Percentiles rank a stretch among this genome's conserved stretches.
phyloP scores from a whole-genome alignment of 176 grass and related monocot species.

The Leersia perrieri region DNA sequence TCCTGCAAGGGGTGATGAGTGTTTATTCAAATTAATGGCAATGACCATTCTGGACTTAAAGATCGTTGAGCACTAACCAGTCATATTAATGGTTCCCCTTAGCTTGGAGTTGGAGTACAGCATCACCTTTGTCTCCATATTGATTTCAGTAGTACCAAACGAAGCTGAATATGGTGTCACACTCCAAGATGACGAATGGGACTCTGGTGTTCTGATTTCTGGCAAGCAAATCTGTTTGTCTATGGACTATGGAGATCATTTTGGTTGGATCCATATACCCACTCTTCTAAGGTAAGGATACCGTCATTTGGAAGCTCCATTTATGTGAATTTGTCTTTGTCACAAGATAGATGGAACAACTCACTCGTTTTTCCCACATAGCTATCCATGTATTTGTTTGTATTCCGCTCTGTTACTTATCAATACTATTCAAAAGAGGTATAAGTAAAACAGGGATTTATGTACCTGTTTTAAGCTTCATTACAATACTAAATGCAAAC shows the following conservation, averaged over 20 bases:
- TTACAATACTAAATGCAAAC: neutral
- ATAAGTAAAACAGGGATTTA: neutral
- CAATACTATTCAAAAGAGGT: neutral
- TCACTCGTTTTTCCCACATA: neutral
- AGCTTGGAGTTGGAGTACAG: neutral
- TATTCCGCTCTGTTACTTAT: neutral
- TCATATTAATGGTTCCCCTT: neutral
- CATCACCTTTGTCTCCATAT: neutral
- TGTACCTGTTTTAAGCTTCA: neutral
- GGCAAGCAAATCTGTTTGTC: neutral
- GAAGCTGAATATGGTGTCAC: neutral
- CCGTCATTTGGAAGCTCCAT: neutral
- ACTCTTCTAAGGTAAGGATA: neutral
- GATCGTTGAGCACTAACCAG: neutral
- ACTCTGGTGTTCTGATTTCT: neutral
- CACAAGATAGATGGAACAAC: neutral
- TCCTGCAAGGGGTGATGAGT: neutral
- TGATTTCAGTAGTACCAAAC: neutral
- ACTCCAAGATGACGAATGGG: neutral
- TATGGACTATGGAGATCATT: neutral
- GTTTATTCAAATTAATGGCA: neutral
- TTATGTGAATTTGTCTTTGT: neutral
- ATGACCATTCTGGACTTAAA: neutral
- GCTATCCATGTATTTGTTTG: neutral
- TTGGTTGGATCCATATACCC: neutral